Evolutionary conservation across 2,329 filamentous ascomycete species (phyloP).

Genomic region (Talaromyces rugulosus): DNA sequence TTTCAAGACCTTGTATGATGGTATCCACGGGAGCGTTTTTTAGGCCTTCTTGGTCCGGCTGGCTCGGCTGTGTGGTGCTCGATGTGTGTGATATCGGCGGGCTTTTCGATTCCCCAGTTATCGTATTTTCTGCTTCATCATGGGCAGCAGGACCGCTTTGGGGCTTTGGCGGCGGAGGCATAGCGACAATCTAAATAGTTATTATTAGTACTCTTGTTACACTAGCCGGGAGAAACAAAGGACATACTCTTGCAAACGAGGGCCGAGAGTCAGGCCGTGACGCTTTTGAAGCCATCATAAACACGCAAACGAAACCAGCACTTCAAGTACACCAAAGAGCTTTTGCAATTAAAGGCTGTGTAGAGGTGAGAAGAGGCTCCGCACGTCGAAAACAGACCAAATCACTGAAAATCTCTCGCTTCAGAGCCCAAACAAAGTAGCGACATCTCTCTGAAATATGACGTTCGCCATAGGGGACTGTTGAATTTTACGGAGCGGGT

Average conservation of each 20-base stretch:
- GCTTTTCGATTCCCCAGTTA: constrained; percentile 16
- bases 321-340: constrained; percentile 13
- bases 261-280: constrained; percentile 37
- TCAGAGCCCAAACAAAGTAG: constrained; percentile 41
- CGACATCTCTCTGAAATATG: constrained; percentile 41
- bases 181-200: constrained; percentile 39
- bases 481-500: neutral
- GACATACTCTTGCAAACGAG: constrained; percentile 71
- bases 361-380: constrained; percentile 20
- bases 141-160: constrained; percentile 20
- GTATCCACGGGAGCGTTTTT: constrained; percentile 19
- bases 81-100: constrained; percentile 16
- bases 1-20: constrained; percentile 21
- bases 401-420: constrained; percentile 37
- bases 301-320: constrained; percentile 12
- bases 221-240: neutral
- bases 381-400: constrained; percentile 29
- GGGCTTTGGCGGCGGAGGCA: constrained; percentile 31
- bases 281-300: constrained; percentile 30
- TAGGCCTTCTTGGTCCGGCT: constrained; percentile 20
- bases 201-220: constrained; percentile 14
- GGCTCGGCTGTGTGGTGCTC: constrained; percentile 15
- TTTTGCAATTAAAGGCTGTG: constrained; percentile 5
- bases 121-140: constrained; percentile 22
- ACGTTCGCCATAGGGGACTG: constrained; percentile 39